phyloP scores from a whole-genome alignment of 225 moss, liverwort and hornwort genomes.

The Pleurozium schreberi region DNA sequence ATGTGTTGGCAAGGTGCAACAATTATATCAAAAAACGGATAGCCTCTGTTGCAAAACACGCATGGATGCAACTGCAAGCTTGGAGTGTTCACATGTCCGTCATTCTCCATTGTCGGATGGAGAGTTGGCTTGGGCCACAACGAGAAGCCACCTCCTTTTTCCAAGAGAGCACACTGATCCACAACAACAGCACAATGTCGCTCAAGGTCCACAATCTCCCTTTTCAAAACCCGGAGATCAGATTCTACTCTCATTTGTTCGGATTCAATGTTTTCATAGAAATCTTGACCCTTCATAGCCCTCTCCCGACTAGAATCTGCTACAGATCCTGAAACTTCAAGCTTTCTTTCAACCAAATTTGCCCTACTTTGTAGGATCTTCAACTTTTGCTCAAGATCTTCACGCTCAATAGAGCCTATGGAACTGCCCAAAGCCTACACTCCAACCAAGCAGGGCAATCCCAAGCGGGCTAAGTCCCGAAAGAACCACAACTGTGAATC shows the following conservation, averaged over 20 bases:
- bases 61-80: background rate
- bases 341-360: background rate
- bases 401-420: background rate
- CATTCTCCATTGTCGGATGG: background rate
- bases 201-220: background rate
- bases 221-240: background rate
- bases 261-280: background rate
- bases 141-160: background rate
- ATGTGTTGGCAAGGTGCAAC: background rate
- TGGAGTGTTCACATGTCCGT: background rate
- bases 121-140: background rate
- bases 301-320: background rate
- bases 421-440: background rate
- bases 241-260: background rate
- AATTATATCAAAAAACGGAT: background rate
- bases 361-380: background rate
- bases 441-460: too few relatives aligned
- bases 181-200: background rate
- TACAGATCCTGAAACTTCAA: background rate
- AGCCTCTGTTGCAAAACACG: background rate
- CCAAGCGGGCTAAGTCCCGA: too few relatives aligned
- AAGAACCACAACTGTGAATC: too few relatives aligned
- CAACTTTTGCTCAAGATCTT: background rate
- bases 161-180: background rate
- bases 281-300: background rate